Evolutionary conservation across 1,284 basidiomycete species (phyloP), one percentile per base, ranked within the genome.

Genomic region (Marasmius sp.): DNA sequence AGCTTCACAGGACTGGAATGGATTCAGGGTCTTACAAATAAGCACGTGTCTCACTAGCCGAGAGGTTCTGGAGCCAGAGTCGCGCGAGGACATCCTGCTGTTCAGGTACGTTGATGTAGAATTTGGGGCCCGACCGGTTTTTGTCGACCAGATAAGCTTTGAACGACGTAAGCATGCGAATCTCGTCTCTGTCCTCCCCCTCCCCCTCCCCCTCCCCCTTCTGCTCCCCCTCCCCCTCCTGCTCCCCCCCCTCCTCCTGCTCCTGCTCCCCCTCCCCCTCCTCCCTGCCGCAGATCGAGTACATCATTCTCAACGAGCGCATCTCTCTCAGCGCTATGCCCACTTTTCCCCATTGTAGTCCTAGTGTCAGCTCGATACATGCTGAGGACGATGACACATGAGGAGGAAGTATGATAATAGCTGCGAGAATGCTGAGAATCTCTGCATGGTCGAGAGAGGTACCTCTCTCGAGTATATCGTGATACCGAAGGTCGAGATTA

Each of bases 401-500:
- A 12, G 12, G 41, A 5, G 34, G 12, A n/a, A 18, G 6, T 6
- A 54, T 14, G 37, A 34, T 37, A 5, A 37, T 14, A 36, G 37
- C 33, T 16, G 20, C 2, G 9, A 38, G 5, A 6, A n/a, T 6
- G 20, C n/a, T n/a, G 9, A 34, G 52, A 38, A 14, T 12, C 3
- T n/a, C 8, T 3, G 3, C 14, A 10, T 20, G 34, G 3, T 58
- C 14, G 37, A 43, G 45, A 27, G 49, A 6, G 18, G 6, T 20
- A 47, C 43, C 8, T 14, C 47, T 6, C 6, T 37, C 6, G 20
- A 71, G 59, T 7, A 70, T 60, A 2, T 64, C 63, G 6, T 70
- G 64, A n/a, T 72, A 64, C 12, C 67, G 65, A 22, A 69, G 66
- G 6, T 64, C 62, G 0, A 70, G 71, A 37, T 65, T 27, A 27